These are phyloP conservation scores for Neophaeococcomyces mojaviensis DNA, from an alignment of 2,329 filamentous ascomycete genomes.

Conservation along the genomic window DNA sequence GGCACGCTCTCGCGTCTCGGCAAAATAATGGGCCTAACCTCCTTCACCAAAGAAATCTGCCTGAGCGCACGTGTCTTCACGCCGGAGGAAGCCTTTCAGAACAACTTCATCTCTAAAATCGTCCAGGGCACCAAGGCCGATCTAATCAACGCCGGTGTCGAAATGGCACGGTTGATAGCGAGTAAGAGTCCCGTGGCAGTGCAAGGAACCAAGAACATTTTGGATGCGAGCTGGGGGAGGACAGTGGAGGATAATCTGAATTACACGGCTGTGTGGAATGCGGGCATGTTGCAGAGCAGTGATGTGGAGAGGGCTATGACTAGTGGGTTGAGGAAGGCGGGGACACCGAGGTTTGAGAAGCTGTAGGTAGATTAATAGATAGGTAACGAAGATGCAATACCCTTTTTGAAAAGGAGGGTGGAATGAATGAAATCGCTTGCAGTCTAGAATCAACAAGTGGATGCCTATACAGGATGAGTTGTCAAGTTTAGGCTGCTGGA, in stretches of 20 bases:
- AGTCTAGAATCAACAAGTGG: neutral
- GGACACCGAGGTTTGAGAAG: constrained; percentile 74
- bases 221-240: constrained; percentile 76
- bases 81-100: constrained; percentile 36
- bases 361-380: constrained; percentile 42
- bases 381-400: too few relatives aligned
- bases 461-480: neutral
- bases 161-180: constrained; percentile 59
- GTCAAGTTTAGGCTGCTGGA: neutral
- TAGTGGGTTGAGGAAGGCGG: constrained; percentile 66
- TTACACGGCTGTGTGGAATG: constrained; percentile 86
- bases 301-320: constrained; percentile 69
- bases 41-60: constrained; percentile 44
- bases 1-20: constrained; percentile 41
- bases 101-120: constrained; percentile 38
- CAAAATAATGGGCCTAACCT: constrained; percentile 36
- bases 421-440: too few relatives aligned
- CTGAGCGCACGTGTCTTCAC: constrained; percentile 37
- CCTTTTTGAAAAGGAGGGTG: too few relatives aligned
- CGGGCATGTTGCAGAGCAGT: constrained; percentile 68
- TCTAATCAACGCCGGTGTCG: constrained; percentile 55
- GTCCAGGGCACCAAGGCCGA: constrained; percentile 46
- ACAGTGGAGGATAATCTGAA: constrained; percentile 70
- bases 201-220: constrained; percentile 76
- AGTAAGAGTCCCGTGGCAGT: constrained; percentile 82